These are phyloP conservation scores for Xylariaceae sp. DNA, from an alignment of 2,329 filamentous ascomycete species.

Conservation along the genomic window DNA sequence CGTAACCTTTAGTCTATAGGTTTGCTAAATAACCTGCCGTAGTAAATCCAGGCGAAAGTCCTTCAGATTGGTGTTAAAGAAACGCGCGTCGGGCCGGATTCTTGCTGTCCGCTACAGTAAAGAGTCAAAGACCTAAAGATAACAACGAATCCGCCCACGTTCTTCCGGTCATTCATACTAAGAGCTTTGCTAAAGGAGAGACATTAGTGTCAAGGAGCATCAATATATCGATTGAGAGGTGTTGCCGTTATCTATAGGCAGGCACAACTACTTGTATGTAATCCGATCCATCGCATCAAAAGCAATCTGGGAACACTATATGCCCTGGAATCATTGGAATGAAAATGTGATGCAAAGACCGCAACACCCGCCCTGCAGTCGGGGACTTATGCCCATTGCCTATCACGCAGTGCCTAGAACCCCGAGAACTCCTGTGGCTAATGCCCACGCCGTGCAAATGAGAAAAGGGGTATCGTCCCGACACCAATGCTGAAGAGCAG, in stretches of 20 bases:
- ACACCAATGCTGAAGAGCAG: conserved; percentile 23
- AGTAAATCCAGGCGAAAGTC: too few species aligned
- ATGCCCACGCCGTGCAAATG: conserved; percentile 16
- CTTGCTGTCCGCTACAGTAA: too few species aligned
- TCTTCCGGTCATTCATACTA: neutral
- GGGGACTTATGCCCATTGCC: conserved; percentile 6
- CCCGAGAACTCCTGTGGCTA: conserved; percentile 21
- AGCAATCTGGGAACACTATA: conserved; percentile 14
- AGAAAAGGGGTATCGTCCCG: conserved; percentile 27
- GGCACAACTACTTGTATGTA: neutral
- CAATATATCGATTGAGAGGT: neutral
- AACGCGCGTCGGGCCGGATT: too few species aligned
- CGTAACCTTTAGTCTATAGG: too few species aligned
- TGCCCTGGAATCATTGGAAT: conserved; percentile 5
- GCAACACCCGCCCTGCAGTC: conserved; percentile 3
- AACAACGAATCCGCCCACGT: neutral
- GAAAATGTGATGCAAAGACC: conserved; percentile 13
- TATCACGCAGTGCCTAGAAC: neutral
- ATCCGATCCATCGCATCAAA: conserved; percentile 3
- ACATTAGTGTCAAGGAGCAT: neutral
- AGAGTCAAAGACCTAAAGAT: too few species aligned
- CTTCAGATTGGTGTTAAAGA: too few species aligned
- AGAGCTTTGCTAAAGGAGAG: neutral
- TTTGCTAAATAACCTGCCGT: too few species aligned
- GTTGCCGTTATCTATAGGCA: neutral